A percentile compares a stretch with the other conserved stretches of the same genome.
These are phyloP conservation scores for Rhizopogon rudus DNA, from an alignment of 768 basidiomycete species.

Conservation along the genomic window DNA sequence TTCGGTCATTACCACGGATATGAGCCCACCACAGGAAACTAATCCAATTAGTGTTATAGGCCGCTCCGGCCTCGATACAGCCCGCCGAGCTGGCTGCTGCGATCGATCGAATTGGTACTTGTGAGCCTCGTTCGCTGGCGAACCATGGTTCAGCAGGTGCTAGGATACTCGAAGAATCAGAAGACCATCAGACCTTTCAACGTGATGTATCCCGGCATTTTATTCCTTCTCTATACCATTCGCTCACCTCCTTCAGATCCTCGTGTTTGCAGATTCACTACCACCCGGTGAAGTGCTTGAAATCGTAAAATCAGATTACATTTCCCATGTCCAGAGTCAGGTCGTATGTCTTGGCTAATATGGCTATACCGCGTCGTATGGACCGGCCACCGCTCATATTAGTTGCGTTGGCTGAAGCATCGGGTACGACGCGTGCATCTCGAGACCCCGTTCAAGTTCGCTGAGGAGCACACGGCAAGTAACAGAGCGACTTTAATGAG, in stretches of 20 bases:
- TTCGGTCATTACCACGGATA: not conserved
- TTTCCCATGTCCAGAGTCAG: conserved; percentile 43
- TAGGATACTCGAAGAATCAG: too few species aligned
- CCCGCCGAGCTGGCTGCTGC: not conserved
- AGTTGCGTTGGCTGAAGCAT: conserved; percentile 66
- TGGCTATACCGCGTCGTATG: conserved; percentile 41
- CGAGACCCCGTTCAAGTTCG: conserved; percentile 53
- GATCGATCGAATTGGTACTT: conserved; percentile 13
- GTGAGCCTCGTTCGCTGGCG: conserved; percentile 23
- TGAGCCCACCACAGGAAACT: not conserved
- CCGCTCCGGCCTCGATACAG: not conserved
- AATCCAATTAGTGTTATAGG: not conserved
- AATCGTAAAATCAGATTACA: conserved; percentile 64
- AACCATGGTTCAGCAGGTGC: not conserved
- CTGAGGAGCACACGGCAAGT: conserved; percentile 23
- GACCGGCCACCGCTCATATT: conserved; percentile 78
- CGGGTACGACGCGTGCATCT: conserved; percentile 55
- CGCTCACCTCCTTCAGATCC: conserved; percentile 73
- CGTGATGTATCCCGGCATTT: conserved; percentile 27
- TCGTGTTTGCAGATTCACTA: conserved; percentile 39
- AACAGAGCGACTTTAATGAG: not conserved
- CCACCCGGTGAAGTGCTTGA: conserved; percentile 46
- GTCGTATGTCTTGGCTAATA: conserved; percentile 59
- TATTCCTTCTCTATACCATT: conserved; percentile 43
- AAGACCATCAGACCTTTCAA: conserved; percentile 21